Base-by-base conservation (phyloP, 371 early-diverging fungal genomes). In the Apophysomyces sp. region DNA sequence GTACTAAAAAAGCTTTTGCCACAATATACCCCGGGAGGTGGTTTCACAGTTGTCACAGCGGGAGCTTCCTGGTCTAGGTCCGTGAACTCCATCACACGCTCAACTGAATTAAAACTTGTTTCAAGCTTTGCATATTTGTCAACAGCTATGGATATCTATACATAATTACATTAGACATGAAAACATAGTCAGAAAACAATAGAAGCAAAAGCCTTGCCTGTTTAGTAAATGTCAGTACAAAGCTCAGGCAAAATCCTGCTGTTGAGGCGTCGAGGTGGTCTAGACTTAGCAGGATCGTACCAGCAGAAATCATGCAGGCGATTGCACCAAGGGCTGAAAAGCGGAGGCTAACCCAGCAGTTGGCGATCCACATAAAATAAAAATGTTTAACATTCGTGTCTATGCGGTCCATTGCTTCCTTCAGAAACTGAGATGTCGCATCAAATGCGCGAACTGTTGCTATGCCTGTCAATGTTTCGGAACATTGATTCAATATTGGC, bases 81-180 rank as follows among this genome's bases (percentile, higher is more conserved):
- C 61, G 77, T 61, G 66, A 90, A 92, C 61, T 91, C 85, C 3
- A 70, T 63, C 0, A 89, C 74, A 37, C 93, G 85, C 62, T 93
- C 92, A 18, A 93, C 89, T 31, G 85, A 77, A 81, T 88, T 90
- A 76, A 90, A 79, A 58, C 80, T 74, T 83, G 86, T 88, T 70
- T 93, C 93, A 62, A 88, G 73, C 40, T 76, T 69, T n/a, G 90
- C 84, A 60, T 84, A 85, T 37, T 62, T 21, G 86, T 94, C 77
- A n/a, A 94, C 84, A 63, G 82, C 73, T 86, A 90, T 91, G 55
- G 89, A 88, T 26, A 95, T 72, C n/a, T n/a, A n/a, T n/a, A n/a
- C n/a, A n/a, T n/a, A n/a, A n/a, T n/a, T n/a, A n/a, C n/a, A n/a
- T n/a, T n/a, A n/a, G n/a, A n/a, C n/a, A n/a, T n/a, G n/a, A n/a